Base-by-base conservation (phyloP, 2,329 filamentous ascomycete species). In the Fusarium lyarnte region DNA sequence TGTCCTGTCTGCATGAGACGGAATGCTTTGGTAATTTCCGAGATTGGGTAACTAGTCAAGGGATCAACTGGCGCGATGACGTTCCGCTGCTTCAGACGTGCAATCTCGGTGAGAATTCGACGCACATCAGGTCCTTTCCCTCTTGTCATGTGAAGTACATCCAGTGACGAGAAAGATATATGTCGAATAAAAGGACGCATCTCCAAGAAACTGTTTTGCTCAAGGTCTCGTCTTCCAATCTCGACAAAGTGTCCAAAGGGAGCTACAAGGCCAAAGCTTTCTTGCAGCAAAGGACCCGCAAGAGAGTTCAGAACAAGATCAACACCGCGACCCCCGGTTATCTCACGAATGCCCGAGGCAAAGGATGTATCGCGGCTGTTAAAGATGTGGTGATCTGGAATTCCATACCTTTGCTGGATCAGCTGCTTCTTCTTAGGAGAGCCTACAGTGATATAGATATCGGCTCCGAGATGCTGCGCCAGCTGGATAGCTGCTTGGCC, bases 381-480 rank as follows among this genome's bases (percentile, higher is more conserved):
- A 2, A 60, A 60, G n/a, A 60, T 60, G 16, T 35, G 46, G 8
- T 60, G 27, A 16, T 41, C 36, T 23, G 46, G 38, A 13, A 60
- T 52, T 10, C 49, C 35, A 12, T 60, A 60, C 8, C 8, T 27
- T 19, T 25, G 10, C 7, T 13, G 31, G n/a, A 59, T 21, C 7
- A 53, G 27, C 4, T 60, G 21, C 6, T 33, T 46, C 64, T 83
- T 82, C 36, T 77, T 76, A 10, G 72, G n/a, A 7, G 73, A 74
- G 6, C 77, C 72, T 10, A 81, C 79, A 0, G 81, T 82, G 8
- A 67, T 73, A 39, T 76, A 81, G 5, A 83, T 69, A 12, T 77
- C 68, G 3, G 74, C 70, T 2, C 72, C 74, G 17, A 70, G 31
- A 11, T 59, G 46, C 29, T 70, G 43, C 19, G 73, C 73, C 2